phyloP scores from a whole-genome alignment of 2,329 filamentous ascomycete genomes.

The Talaromyces sp. region DNA sequence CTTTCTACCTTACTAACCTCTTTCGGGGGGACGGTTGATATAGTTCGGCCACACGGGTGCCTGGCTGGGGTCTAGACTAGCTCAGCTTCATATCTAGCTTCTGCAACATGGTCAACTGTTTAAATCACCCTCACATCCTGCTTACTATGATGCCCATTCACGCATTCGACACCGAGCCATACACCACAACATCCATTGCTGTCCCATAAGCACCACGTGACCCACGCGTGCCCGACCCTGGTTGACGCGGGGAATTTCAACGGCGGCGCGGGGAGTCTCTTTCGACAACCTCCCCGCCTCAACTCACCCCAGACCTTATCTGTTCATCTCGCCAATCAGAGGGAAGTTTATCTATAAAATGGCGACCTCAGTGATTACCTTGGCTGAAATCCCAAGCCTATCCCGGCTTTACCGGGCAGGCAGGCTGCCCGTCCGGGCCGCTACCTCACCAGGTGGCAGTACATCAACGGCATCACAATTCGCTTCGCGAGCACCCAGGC shows the following conservation, averaged over 20 bases:
- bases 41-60: neutral
- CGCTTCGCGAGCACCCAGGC: conserved; percentile 6
- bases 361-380: conserved; percentile 21
- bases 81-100: neutral
- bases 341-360: conserved; percentile 14
- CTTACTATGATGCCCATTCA: neutral
- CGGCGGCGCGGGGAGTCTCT: conserved; percentile 4
- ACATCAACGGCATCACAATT: neutral
- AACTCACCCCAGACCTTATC: neutral
- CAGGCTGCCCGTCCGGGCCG: conserved; percentile 44
- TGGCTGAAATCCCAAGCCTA: conserved; percentile 45
- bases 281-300: neutral
- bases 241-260: conserved; percentile 6
- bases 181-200: no score
- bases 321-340: neutral
- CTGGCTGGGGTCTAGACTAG: neutral
- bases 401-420: conserved; percentile 66
- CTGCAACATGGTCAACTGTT: neutral
- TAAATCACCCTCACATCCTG: neutral
- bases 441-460: neutral
- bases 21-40: neutral
- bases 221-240: conserved; percentile 1
- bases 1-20: neutral
- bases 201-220: neutral
- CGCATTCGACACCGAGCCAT: neutral